phyloP scores from a whole-genome alignment of 1,284 basidiomycete species.

The Leucoagaricus sp. region DNA sequence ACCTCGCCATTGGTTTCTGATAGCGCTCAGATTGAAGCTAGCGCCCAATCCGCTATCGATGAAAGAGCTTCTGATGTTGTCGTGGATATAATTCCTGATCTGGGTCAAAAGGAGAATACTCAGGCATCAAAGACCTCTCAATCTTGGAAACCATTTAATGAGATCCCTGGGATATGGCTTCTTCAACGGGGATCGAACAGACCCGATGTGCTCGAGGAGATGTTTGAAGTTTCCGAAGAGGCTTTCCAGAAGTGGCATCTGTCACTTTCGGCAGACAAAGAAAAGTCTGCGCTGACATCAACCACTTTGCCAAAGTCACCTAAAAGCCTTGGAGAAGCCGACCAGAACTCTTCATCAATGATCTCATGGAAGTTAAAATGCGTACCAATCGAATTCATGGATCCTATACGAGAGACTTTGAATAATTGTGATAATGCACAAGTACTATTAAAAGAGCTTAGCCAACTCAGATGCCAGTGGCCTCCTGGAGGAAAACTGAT shows the following conservation, averaged over 20 bases:
- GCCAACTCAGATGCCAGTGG: conserved; percentile 43
- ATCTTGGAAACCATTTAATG: conserved; percentile 9
- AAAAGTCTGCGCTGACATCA: background rate
- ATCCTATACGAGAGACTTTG: conserved; percentile 28
- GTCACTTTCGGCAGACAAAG: background rate
- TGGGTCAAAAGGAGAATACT: too few relatives aligned
- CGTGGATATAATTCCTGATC: too few relatives aligned
- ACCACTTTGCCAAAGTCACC: background rate
- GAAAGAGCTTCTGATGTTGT: background rate
- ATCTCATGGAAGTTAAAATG: conserved; percentile 43
- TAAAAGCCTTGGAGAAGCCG: conserved; percentile 16
- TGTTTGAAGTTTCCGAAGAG: conserved; percentile 24
- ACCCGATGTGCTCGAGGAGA: conserved; percentile 21
- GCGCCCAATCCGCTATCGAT: background rate
- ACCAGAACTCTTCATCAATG: background rate
- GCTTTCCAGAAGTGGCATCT: conserved; percentile 33
- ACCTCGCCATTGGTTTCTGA: background rate
- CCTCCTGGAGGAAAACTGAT: conserved; percentile 47
- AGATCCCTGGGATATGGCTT: conserved; percentile 29
- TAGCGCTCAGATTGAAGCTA: background rate
- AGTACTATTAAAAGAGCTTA: conserved; percentile 32
- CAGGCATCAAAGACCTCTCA: background rate
- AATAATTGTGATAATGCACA: conserved; percentile 25
- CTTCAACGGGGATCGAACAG: conserved; percentile 20
- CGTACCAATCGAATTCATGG: conserved; percentile 31